Base-by-base conservation (phyloP, 805 yeast genomes). In the Myxozyma monticola region DNA sequence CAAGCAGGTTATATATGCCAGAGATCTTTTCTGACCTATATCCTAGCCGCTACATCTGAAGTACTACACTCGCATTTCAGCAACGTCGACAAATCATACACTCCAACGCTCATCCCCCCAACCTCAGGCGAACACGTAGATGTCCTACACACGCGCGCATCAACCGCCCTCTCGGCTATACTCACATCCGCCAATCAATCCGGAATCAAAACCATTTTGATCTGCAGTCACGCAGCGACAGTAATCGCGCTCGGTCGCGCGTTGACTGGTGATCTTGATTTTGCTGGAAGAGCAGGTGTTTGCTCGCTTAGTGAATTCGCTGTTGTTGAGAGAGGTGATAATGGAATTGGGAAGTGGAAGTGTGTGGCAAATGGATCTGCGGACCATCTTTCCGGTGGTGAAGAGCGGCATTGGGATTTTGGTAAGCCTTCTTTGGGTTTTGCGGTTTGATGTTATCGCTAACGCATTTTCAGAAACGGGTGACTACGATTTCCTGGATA, bases 321-420 rank as follows among this genome's bases (percentile, higher is more conserved):
- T 15, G 30, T 31, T 2, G 57, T 36, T 25, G 56, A 21, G 34
- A 50, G 44, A 2, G 64, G 59, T 2, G 65, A 55, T 1, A 59
- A 54, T 3, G 64, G 63, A 1, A n/a, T n/a, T n/a, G 65, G 68
- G 5, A 62, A 63, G 25, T 91, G 96, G 96, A 65, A 61, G 4
- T 64, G 84, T 45, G 72, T 72, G 17, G 74, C 77, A 76, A 87
- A 86, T 65, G 96, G 97, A 3, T 76, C 79, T 56, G 79, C 88
- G 6, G 81, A 77, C 37, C 89, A 84, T 61, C 71, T 91, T 53
- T 66, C 77, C 5, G 68, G 75, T 5, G 98, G 98, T 6, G 93
- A 90, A 62, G 96, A 89, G 66, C 88, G 88, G 95, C 83, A 87
- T 64, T 90, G 97, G 97, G 80, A 83, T 60, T 91, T 89, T 71